Conservation (phyloP, 352 stramenopile species). For the Pythium chondricola region DNA sequence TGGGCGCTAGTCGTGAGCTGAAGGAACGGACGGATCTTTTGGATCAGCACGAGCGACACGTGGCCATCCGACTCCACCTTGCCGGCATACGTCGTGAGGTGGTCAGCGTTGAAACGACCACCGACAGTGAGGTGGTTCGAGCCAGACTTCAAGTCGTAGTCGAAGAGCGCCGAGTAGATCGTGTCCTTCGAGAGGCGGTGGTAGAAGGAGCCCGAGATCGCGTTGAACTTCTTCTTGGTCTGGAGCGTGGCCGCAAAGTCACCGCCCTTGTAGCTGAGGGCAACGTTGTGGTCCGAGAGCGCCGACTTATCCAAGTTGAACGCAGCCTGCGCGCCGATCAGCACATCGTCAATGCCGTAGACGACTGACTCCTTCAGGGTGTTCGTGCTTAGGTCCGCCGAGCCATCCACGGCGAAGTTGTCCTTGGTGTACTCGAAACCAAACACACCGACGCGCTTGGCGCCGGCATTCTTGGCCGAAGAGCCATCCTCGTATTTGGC, state of each 20-base stretch:
- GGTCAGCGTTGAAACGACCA: constrained; percentile 77
- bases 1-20: constrained; percentile 78
- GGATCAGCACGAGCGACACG: constrained; percentile 76
- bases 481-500: constrained; percentile 82
- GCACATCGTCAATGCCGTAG: constrained; percentile 75
- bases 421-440: constrained; percentile 71
- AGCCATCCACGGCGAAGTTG: constrained; percentile 52
- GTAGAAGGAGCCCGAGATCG: constrained; percentile 75
- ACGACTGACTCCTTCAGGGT: constrained; percentile 58
- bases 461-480: constrained; percentile 66
- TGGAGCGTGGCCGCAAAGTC: constrained; percentile 76
- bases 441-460: constrained; percentile 69
- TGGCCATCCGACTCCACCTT: constrained; percentile 86
- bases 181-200: constrained; percentile 78
- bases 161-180: constrained; percentile 83
- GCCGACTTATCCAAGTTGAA: constrained; percentile 81
- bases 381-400: constrained; percentile 49
- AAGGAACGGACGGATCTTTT: constrained; percentile 85
- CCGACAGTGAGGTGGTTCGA: constrained; percentile 77
- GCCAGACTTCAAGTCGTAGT: constrained; percentile 85
- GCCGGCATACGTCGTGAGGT: constrained; percentile 73
- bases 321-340: constrained; percentile 59
- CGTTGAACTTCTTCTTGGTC: constrained; percentile 87
- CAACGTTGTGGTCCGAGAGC: constrained; percentile 82
- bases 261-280: constrained; percentile 61